phyloP scores from a whole-genome alignment of 2,329 filamentous ascomycete species.

The Pyrenophora graminea region DNA sequence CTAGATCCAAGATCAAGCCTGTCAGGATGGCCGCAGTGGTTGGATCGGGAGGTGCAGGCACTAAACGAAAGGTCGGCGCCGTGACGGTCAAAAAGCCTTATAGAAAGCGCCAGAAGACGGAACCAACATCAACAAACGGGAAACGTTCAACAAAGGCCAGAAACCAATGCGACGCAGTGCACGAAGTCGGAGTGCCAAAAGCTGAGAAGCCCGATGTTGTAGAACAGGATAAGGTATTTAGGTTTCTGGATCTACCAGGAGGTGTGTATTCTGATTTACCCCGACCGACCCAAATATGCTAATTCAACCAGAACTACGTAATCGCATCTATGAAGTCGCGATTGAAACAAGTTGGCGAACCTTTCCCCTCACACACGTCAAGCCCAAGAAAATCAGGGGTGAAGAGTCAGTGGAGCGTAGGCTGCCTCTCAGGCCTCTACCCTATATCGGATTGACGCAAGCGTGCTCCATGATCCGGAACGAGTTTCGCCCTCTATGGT shows the following conservation, averaged over 20 bases:
- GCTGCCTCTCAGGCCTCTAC: conserved; percentile 8
- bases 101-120: conserved; percentile 12
- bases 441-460: conserved; percentile 29
- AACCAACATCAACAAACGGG: not conserved
- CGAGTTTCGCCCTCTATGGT: conserved; percentile 34
- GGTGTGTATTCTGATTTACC: conserved; percentile 12
- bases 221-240: conserved; percentile 9
- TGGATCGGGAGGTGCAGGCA: conserved; percentile 2
- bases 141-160: not conserved
- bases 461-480: conserved; percentile 25
- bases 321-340: conserved; percentile 30
- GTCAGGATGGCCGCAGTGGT: not conserved
- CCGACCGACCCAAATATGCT: not conserved
- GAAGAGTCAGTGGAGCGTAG: not conserved
- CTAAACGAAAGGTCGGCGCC: conserved; percentile 5
- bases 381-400: not conserved
- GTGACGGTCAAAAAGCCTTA: not conserved
- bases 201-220: not conserved
- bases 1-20: too few species aligned
- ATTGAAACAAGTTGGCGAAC: conserved; percentile 10
- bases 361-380: conserved; percentile 21
- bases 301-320: conserved; percentile 26
- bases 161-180: not conserved
- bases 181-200: not conserved
- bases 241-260: conserved; percentile 31